phyloP scores from a whole-genome alignment of 2,329 filamentous ascomycete species.

The Colletotrichum musicola region DNA sequence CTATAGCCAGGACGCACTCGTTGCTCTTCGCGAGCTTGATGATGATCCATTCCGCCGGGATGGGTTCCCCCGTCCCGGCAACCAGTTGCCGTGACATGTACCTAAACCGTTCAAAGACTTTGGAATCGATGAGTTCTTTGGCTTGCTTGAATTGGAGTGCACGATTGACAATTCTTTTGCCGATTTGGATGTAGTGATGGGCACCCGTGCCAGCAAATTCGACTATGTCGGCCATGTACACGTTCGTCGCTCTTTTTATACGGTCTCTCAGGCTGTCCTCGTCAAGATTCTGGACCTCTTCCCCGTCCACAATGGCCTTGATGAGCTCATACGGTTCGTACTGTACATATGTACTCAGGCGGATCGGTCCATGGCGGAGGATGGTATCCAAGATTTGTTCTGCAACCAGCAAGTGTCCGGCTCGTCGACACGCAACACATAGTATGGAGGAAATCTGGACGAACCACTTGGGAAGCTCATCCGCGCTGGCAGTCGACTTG shows the following conservation, averaged over 20 bases:
- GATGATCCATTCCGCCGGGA: constrained; percentile 19
- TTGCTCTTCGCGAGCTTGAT: constrained; percentile 7
- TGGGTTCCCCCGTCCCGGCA: background rate
- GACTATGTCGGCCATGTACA: constrained; percentile 24
- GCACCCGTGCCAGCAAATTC: constrained; percentile 15
- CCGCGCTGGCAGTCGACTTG: background rate
- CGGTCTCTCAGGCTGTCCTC: constrained; percentile 2
- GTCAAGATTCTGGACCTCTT: background rate
- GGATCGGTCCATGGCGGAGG: constrained; percentile 14
- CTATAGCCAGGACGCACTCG: constrained; percentile 29
- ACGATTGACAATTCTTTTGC: constrained; percentile 14
- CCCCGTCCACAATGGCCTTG: background rate
- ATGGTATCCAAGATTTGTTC: constrained; percentile 31
- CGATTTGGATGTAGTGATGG: constrained; percentile 12
- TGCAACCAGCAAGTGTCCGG: constrained; percentile 17
- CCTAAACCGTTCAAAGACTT: constrained; percentile 19
- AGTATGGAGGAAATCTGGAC: constrained; percentile 27
- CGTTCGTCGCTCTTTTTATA: background rate
- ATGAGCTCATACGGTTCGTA: constrained; percentile 28
- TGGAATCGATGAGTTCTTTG: background rate
- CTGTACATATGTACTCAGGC: constrained; percentile 2
- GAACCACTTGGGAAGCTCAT: constrained; percentile 32
- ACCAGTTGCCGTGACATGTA: background rate
- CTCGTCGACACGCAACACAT: constrained; percentile 31
- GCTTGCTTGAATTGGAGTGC: constrained; percentile 7